Evolutionary conservation across 768 basidiomycete genomes (phyloP), one percentile per base, ranked within the genome.

Genomic region (Russula sp.): DNA sequence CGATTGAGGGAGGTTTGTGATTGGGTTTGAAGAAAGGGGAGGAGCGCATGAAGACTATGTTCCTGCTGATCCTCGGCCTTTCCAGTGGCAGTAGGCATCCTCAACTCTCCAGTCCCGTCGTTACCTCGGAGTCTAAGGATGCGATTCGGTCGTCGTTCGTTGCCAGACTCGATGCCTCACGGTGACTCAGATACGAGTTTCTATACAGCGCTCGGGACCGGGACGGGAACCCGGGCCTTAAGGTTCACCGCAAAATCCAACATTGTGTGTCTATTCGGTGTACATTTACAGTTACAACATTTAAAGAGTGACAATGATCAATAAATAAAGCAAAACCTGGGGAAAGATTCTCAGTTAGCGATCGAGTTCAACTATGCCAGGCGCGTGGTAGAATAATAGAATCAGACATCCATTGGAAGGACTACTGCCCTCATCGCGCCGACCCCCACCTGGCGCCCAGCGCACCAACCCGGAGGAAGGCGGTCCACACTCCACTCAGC

Each of bases 371-470:
- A 14, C 25, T 29, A 7, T 1, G 5, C 20, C 9, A 38, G 43
- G 25, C 36, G 39, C 38, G 51, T 47, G 51, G 36, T 48, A 53
- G 22, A 35, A 69, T 70, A 74, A 73, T 88, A 69, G 70, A 75
- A 73, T 88, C 87, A 88, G 87, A 88, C 87, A 90, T 89, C 87
- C 87, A 86, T 88, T 86, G 87, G 87, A 90, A 88, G 88, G 83
- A 77, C 32, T 69, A 52, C 68, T 74, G 72, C 87, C 78, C 84
- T 78, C 87, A 90, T 81, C 71, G 76, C 76, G 78, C 78, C 86
- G 72, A 87, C 87, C 86, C 80, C 83, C 82, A 77, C 82, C 78
- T 86, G 71, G 77, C 80, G 77, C 77, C 77, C 84, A 89, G 86
- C 87, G 85, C 83, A 84, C 84, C 77, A 68, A 71, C 60, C 63